A percentile compares a stretch with the other conserved stretches of the same genome.
phyloP scores from a whole-genome alignment of 75 land plant species.

The Gnetum montanum region DNA sequence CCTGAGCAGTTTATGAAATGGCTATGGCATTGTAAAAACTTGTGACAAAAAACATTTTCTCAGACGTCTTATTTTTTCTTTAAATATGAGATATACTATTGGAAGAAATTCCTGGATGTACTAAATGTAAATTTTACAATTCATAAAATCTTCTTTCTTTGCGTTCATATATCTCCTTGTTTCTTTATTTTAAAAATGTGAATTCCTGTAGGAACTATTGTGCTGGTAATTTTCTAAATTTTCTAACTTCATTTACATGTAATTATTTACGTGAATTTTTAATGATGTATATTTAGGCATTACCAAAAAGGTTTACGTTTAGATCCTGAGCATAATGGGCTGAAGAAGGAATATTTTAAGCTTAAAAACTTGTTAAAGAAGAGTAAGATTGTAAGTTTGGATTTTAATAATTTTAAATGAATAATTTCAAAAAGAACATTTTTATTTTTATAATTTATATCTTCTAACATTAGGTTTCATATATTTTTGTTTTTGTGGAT shows the following conservation, averaged over 20 bases:
- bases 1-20: no score
- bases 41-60: no score
- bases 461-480: neutral
- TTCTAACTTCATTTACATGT: no score
- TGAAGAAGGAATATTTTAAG: slow-evolving; percentile 95
- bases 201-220: no score
- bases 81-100: no score
- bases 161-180: no score
- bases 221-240: no score
- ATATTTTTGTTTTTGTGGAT: neutral
- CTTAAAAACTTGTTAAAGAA: slow-evolving; percentile 89
- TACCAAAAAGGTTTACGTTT: slow-evolving; percentile 89
- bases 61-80: no score
- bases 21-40: no score
- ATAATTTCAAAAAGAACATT: neutral
- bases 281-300: slow-evolving; percentile 48
- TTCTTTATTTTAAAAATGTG: neutral
- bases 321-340: slow-evolving; percentile 90
- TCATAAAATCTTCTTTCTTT: no score
- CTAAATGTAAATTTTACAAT: no score
- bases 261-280: neutral
- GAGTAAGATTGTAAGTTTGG: slow-evolving; percentile 64
- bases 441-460: neutral
- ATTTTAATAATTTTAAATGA: neutral
- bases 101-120: no score